phyloP scores from a whole-genome alignment of 805 yeast species.

The Kuraishia piskuri region DNA sequence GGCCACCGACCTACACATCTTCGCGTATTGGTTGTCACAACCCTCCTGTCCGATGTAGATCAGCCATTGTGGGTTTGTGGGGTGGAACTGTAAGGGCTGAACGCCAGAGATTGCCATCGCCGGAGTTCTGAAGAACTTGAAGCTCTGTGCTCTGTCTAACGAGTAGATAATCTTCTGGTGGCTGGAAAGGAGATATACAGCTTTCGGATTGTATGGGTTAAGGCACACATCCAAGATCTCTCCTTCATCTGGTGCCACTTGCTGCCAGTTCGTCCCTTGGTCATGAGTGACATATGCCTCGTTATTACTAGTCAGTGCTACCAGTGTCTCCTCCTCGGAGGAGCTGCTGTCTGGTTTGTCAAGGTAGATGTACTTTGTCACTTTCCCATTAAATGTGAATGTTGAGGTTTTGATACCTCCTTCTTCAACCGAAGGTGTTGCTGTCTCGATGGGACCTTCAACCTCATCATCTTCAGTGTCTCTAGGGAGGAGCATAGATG shows the following conservation, averaged over 20 bases:
- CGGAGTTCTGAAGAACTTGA: conserved; percentile 46
- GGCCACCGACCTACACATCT: conserved; percentile 47
- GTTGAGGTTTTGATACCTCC: conserved; percentile 33
- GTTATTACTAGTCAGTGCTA: conserved; percentile 47
- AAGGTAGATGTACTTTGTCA: conserved; percentile 51
- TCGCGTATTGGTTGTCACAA: conserved; percentile 37
- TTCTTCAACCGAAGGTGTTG: conserved; percentile 11
- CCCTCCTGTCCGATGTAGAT: conserved; percentile 60
- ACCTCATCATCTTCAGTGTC: not conserved
- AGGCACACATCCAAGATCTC: conserved; percentile 43
- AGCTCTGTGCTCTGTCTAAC: conserved; percentile 57
- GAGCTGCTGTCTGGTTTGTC: conserved; percentile 37
- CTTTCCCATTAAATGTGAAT: conserved; percentile 43
- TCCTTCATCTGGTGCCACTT: conserved; percentile 30
- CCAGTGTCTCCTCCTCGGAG: conserved; percentile 49
- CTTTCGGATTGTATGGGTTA: conserved; percentile 47
- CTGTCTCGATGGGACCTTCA: not conserved
- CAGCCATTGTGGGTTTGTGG: conserved; percentile 47
- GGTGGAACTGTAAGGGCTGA: conserved; percentile 53
- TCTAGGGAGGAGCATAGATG: not conserved
- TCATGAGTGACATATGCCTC: conserved; percentile 61
- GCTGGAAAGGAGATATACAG: conserved; percentile 43
- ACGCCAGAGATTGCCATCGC: conserved; percentile 32
- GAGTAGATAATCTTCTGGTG: conserved; percentile 47
- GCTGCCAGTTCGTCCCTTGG: conserved; percentile 50